Evolutionary conservation across 768 basidiomycete species (phyloP).

Genomic region (Leccinellum luteum): DNA sequence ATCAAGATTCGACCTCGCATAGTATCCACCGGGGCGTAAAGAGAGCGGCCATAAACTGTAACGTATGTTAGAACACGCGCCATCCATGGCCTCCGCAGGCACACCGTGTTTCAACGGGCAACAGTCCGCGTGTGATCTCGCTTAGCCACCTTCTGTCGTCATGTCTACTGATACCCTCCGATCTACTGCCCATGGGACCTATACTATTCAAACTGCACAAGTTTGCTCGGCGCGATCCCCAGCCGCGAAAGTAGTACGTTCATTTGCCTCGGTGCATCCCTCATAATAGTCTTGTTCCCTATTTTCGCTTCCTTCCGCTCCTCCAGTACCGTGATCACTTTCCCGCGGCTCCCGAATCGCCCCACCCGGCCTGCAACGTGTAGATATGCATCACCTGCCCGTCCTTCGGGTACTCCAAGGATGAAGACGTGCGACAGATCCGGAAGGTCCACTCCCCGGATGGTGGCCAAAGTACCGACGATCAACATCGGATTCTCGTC

Average conservation of each 20-base stretch:
- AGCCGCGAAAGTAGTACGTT: constrained; percentile 43
- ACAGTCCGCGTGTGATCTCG: background rate
- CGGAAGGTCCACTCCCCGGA: constrained; percentile 72
- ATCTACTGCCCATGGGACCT: background rate
- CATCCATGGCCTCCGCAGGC: constrained; percentile 17
- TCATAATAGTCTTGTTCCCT: constrained; percentile 26
- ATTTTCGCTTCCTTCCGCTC: constrained; percentile 29
- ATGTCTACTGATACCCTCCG: background rate
- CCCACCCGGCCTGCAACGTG: constrained; percentile 78
- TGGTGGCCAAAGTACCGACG: constrained; percentile 66
- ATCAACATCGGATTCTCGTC: constrained; percentile 60
- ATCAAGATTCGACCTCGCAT: background rate
- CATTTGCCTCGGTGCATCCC: constrained; percentile 41
- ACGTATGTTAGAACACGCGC: background rate
- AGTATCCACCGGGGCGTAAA: background rate
- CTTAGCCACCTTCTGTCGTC: constrained; percentile 4
- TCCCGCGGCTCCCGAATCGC: constrained; percentile 62
- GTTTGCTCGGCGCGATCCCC: constrained; percentile 42
- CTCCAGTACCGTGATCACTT: constrained; percentile 62
- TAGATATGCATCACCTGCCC: constrained; percentile 57
- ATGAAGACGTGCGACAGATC: constrained; percentile 74
- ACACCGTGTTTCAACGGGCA: constrained; percentile 13
- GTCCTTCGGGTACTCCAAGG: constrained; percentile 55
- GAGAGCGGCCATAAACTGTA: constrained; percentile 8
- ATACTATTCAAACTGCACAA: constrained; percentile 57